Evolutionary conservation across 1,284 basidiomycete genomes (phyloP).

Genomic region (Ceratobasidium theobromae): DNA sequence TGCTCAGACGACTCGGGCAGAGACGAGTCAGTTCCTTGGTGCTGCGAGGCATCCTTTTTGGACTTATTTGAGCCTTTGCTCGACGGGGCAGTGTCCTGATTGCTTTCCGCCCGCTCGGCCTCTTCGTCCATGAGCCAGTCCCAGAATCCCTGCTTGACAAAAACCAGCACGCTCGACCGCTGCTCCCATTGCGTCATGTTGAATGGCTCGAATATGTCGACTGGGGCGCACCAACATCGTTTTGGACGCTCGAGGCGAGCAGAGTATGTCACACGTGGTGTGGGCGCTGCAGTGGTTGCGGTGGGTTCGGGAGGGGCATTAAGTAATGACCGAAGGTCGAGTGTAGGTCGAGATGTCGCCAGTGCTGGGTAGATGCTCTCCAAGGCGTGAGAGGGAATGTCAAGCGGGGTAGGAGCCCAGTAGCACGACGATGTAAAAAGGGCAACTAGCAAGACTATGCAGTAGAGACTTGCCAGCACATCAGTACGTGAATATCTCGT

Average conservation of each 20-base stretch:
- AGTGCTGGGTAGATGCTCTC: conserved; percentile 53
- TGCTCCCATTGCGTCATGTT: conserved; percentile 70
- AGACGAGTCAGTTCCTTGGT: neutral
- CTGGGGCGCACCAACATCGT: conserved; percentile 74
- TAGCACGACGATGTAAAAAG: conserved; percentile 81
- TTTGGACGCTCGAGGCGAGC: conserved; percentile 25
- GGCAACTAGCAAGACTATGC: conserved; percentile 72
- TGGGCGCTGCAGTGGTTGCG: conserved; percentile 43
- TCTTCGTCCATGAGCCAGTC: conserved; percentile 14
- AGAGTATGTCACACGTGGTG: conserved; percentile 9
- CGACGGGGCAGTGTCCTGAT: too few relatives aligned
- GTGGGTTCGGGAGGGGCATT: conserved; percentile 51
- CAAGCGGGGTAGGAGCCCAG: conserved; percentile 69
- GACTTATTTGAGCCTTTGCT: neutral
- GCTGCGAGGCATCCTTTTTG: neutral
- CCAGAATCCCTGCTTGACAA: conserved; percentile 39
- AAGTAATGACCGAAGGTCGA: conserved; percentile 66
- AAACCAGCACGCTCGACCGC: conserved; percentile 36
- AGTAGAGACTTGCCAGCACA: conserved; percentile 64
- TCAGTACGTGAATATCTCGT: conserved; percentile 31
- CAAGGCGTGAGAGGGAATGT: conserved; percentile 27
- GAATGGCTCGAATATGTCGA: conserved; percentile 64
- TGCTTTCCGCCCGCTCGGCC: conserved; percentile 2
- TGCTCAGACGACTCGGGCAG: neutral
- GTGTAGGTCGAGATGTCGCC: conserved; percentile 53